Evolutionary conservation across 1,284 basidiomycete genomes (phyloP).

Genomic region (Sporisorium sorghi): DNA sequence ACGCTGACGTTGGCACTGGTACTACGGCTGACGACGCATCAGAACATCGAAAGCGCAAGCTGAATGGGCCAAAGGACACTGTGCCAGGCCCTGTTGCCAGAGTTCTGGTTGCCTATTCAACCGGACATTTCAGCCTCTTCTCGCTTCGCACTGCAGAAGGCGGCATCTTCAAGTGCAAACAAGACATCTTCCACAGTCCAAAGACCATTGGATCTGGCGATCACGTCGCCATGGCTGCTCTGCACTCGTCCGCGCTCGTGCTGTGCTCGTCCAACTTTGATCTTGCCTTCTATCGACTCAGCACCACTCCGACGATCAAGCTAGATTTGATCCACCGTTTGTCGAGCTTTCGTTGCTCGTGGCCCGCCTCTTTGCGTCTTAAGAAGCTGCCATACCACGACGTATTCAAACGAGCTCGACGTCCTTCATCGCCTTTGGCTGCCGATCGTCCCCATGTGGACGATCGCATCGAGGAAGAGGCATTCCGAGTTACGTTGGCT

Average conservation of each 20-base stretch:
- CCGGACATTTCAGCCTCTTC: conserved; percentile 63
- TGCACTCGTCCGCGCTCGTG: conserved; percentile 60
- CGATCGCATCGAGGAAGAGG: conserved; percentile 5
- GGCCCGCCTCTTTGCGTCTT: conserved; percentile 52
- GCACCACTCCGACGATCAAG: conserved; percentile 1
- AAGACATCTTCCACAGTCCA: conserved; percentile 26
- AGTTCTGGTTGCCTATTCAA: conserved; percentile 60
- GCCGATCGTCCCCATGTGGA: background rate
- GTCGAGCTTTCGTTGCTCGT: conserved; percentile 40
- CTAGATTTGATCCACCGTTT: conserved; percentile 23
- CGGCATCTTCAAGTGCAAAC: conserved; percentile 1
- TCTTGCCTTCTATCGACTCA: conserved; percentile 49
- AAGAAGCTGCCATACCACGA: conserved; percentile 52
- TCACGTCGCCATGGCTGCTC: conserved; percentile 40
- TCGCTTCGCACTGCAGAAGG: conserved; percentile 12
- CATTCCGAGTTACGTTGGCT: conserved; percentile 57
- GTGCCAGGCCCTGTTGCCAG: background rate
- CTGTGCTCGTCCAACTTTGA: conserved; percentile 60
- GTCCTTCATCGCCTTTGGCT: background rate
- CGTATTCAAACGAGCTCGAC: conserved; percentile 19
- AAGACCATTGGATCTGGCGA: background rate
- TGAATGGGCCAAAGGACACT: no score
- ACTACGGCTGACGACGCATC: background rate
- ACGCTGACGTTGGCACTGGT: conserved; percentile 5
- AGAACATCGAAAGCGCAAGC: conserved; percentile 17